phyloP scores from a whole-genome alignment of 306 rosid species.

The Macrotyloma uniflorum region DNA sequence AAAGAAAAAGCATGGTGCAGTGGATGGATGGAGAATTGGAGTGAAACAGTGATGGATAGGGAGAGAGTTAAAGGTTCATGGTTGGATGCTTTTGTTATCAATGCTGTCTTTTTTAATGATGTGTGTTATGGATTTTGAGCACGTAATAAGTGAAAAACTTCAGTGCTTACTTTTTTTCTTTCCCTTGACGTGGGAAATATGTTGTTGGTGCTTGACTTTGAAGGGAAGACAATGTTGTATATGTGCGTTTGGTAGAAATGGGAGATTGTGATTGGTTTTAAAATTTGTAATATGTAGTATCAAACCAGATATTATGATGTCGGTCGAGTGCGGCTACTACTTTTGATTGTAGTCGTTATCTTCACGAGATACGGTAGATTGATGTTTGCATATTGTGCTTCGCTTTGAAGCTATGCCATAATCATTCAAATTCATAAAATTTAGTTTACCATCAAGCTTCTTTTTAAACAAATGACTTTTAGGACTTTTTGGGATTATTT shows the following conservation, averaged over 20 bases:
- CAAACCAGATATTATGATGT: slow-evolving; percentile 14
- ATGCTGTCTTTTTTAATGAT: slow-evolving; percentile 47
- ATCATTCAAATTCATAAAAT: slow-evolving; percentile 25
- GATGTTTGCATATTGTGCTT: slow-evolving; percentile 46
- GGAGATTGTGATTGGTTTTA: neutral
- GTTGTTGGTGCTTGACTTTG: slow-evolving; percentile 63
- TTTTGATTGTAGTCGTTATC: slow-evolving; percentile 26
- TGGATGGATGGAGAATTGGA: neutral
- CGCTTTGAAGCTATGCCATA: slow-evolving; percentile 60
- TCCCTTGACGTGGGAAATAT: neutral
- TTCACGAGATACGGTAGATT: slow-evolving; percentile 19
- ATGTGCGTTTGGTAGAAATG: slow-evolving; percentile 58
- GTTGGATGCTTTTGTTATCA: slow-evolving; percentile 40
- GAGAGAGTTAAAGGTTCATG: slow-evolving; percentile 1
- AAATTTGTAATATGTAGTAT: neutral
- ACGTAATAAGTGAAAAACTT: slow-evolving; percentile 1
- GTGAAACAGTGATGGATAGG: neutral
- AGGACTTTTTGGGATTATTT: too few species aligned
- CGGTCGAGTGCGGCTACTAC: slow-evolving; percentile 17
- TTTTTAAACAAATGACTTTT: neutral
- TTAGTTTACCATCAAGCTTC: neutral
- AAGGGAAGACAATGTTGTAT: slow-evolving; percentile 57
- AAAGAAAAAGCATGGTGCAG: slow-evolving; percentile 47
- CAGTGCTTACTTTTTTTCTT: neutral
- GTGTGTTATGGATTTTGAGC: slow-evolving; percentile 45